phyloP scores from a whole-genome alignment of 495 filamentous ascomycete species.

The Chlorociboria aeruginascens region DNA sequence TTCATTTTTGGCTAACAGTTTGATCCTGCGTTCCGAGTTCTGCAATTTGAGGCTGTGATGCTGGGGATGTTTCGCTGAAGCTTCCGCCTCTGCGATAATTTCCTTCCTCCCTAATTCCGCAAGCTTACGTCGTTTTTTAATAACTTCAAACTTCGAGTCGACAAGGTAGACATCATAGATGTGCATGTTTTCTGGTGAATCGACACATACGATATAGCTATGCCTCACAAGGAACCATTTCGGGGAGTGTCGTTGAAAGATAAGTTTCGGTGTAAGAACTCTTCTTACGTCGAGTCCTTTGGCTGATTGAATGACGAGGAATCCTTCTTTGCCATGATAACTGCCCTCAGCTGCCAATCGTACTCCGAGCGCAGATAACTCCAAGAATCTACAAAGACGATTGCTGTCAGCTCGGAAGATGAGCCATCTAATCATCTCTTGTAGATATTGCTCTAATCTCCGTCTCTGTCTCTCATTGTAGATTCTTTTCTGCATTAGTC shows the following conservation, averaged over 20 bases:
- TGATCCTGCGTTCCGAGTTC: slow-evolving; percentile 81
- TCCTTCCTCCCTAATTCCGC: slow-evolving; percentile 51
- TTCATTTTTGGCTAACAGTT: slow-evolving; percentile 86
- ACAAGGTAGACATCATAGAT: slow-evolving; percentile 97
- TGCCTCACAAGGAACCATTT: slow-evolving; percentile 99
- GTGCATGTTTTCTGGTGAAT: slow-evolving; percentile 96
- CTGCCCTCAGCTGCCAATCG: slow-evolving; percentile 88
- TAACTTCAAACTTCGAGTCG: slow-evolving; percentile 68
- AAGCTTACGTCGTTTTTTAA: slow-evolving; percentile 45
- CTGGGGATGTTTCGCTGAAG: slow-evolving; percentile 48
- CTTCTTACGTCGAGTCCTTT: slow-evolving; percentile 85
- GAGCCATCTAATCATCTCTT: slow-evolving; percentile 84
- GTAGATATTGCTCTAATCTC: slow-evolving; percentile 85
- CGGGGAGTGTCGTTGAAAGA: slow-evolving; percentile 71
- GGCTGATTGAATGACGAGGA: slow-evolving; percentile 77
- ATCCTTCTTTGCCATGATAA: slow-evolving; percentile 96
- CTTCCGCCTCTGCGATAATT: slow-evolving; percentile 24
- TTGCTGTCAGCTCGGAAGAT: slow-evolving; percentile 96
- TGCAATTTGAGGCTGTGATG: slow-evolving; percentile 75
- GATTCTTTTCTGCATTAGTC: slow-evolving; percentile 25
- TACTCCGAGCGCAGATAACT: slow-evolving; percentile 91
- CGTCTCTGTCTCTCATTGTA: slow-evolving; percentile 54
- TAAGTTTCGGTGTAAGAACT: slow-evolving; percentile 58
- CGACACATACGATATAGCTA: slow-evolving; percentile 94
- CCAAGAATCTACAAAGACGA: slow-evolving; percentile 88